Base-by-base conservation (phyloP, 306 rosid species). In the Myrica gale region DNA sequence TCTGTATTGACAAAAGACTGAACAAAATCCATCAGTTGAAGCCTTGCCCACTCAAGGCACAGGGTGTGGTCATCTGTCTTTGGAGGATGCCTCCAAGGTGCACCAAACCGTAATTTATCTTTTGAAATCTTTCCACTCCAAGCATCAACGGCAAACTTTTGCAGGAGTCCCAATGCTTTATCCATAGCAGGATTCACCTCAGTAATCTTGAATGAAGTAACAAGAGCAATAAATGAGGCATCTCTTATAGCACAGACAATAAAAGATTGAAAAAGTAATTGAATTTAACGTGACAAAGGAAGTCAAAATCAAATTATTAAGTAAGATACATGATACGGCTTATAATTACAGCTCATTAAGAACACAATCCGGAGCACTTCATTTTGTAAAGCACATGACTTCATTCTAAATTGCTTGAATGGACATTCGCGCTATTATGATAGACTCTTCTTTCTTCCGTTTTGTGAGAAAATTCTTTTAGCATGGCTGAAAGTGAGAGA, bases 51-150 rank as follows among this genome's bases (percentile, higher is more conserved):
- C 74, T 86, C 82, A 84, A 26, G 63, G 79, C 69, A 58, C 82
- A 85, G 76, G 78, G 82, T 76, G 50, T 93, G 88, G 51, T 92
- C 89, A 72, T 82, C 87, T 63, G 72, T 77, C 3, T 81, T 75
- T 45, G 99, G 99, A 23, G 98, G 98, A 86, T 90, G 93, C 88
- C 98, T 92, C 99, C 99, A 96, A 72, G 99, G 93, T 70, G 99
- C 97, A 41, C 98, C 99, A 83, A 92, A 90, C 50, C 97, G 92
- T 79, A 96, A 81, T 84, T 21, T 82, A 68, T 92, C 98, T 78
- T 90, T 84, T 20, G 92, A 76, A 78, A 92, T 69, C 69, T 87
- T 84, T 70, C 98, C 97, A 21, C 60, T 82, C 43, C 8, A 77
- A 46, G 87, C 96, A 82, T 89, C 95, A 80, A 54, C 54, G 26